Base-by-base conservation (phyloP, 805 yeast genomes). In the Schizosaccharomyces cryophilus region DNA sequence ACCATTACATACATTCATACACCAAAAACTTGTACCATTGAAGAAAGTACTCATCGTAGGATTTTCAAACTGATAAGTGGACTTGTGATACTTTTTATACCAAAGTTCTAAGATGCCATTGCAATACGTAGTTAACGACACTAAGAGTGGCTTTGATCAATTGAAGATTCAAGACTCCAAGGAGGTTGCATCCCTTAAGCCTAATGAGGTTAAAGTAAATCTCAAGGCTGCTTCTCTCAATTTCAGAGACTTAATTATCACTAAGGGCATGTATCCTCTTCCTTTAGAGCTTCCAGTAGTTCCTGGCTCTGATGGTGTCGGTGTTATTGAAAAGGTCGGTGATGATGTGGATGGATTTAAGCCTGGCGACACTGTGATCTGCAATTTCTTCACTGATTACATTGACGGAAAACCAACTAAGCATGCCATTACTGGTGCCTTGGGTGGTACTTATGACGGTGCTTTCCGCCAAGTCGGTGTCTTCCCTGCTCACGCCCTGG, bases 271-370 rank as follows among this genome's bases (percentile, higher is more conserved):
- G 11, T 65, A 65, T 54, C 67, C 66, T n/a, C 65, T 2, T 54
- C 63, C 15, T 60, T 60, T 59, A 11, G 19, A 59, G 31, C 13
- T 38, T 35, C 61, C 59, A 30, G 61, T 63, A 17, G 59, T 64
- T 5, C 63, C 65, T 7, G 63, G 63, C 54, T 62, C 66, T 2
- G 67, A 65, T 45, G 62, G 64, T 13, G 64, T 63, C 7, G 67
- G 66, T n/a, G 15, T 21, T 11, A 63, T 65, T 45, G 61, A 60
- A 38, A 62, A 61, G 11, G 51, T 60, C 29, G 64, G 65, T 13
- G 47, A 62, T 2, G 60, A 31, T 13, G 59, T 30, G 5, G 9
- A 58, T 3, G 40, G 42, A 30, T 21, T n/a, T 31, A n/a, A 24
- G 42, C 35, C 26, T 21, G 61, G 61, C 24, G 61, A 59, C 61